These are phyloP conservation scores for Tylopilus cervinicoccineus DNA, from an alignment of 768 basidiomycete species.

Conservation along the genomic window DNA sequence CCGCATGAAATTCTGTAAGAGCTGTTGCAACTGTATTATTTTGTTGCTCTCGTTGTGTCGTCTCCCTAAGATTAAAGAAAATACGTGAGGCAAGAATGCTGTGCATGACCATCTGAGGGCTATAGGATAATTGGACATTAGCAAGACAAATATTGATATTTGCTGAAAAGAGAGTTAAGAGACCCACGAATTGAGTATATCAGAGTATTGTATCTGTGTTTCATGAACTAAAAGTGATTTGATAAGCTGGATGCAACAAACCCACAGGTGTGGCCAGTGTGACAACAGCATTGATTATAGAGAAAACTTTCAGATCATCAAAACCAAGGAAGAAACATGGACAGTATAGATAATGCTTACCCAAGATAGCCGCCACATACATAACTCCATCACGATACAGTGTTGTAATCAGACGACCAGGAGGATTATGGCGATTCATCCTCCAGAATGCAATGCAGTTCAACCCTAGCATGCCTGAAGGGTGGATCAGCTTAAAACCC, in stretches of 20 bases:
- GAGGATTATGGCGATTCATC: slow-evolving; percentile 10
- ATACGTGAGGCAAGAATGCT: slow-evolving; percentile 25
- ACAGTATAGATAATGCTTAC: not conserved
- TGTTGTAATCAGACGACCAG: slow-evolving; percentile 7
- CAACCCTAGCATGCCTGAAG: slow-evolving; percentile 14
- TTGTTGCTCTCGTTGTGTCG: slow-evolving; percentile 4
- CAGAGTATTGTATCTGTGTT: slow-evolving; percentile 11
- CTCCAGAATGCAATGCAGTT: slow-evolving; percentile 15
- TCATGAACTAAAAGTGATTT: not conserved
- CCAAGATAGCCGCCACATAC: slow-evolving; percentile 15
- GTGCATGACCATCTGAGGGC: slow-evolving; percentile 20
- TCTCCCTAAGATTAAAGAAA: slow-evolving; percentile 23
- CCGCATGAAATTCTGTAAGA: slow-evolving; percentile 11
- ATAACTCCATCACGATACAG: slow-evolving; percentile 18
- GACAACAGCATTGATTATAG: slow-evolving; percentile 15
- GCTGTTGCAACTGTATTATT: not conserved
- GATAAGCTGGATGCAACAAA: not conserved
- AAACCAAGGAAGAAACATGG: not conserved
- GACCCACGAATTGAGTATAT: slow-evolving; percentile 17
- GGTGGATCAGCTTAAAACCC: not conserved
- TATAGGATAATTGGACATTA: not conserved
- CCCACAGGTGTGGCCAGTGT: slow-evolving; percentile 7
- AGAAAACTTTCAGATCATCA: slow-evolving; percentile 10
- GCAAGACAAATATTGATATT: not conserved
- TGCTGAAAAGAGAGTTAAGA: not conserved